These are phyloP conservation scores for Ananas comosus DNA, from an alignment of 176 grass and related monocot species.

Conservation along the genomic window DNA sequence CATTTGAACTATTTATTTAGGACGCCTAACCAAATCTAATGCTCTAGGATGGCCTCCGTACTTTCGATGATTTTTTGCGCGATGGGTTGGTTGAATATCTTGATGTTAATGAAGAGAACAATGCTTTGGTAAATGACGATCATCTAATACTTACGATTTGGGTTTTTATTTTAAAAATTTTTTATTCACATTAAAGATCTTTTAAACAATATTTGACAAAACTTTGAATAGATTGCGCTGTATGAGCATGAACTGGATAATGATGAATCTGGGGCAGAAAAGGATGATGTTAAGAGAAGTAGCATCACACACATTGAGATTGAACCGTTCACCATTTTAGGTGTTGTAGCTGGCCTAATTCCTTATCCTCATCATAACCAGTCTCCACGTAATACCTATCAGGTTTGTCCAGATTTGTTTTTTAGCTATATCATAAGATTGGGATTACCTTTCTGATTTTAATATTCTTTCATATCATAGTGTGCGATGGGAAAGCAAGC, in stretches of 20 bases:
- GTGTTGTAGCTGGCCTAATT: conserved; percentile 86
- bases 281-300: conserved; percentile 46
- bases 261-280: conserved; percentile 22
- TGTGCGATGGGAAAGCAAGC: conserved; percentile 99
- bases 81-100: conserved; percentile 97
- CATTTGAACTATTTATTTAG: conserved; percentile 21
- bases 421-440: conserved; percentile 1
- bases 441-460: conserved; percentile 13
- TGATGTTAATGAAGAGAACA: conserved; percentile 98
- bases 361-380: conserved; percentile 98
- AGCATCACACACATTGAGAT: conserved; percentile 90
- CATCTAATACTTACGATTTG: not conserved
- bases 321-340: conserved; percentile 81
- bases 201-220: conserved; percentile 5
- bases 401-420: conserved; percentile 36
- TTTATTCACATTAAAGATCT: conserved; percentile 14
- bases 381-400: conserved; percentile 95
- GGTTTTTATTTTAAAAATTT: not conserved
- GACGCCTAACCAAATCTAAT: conserved; percentile 15
- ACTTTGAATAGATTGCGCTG: conserved; percentile 69
- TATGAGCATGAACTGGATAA: conserved; percentile 68
- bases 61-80: conserved; percentile 86
- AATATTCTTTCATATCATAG: conserved; percentile 32
- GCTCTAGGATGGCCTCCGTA: conserved; percentile 68
- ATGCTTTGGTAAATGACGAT: conserved; percentile 58